These are phyloP conservation scores for Tolypocladium endophyticum DNA, from an alignment of 2,329 filamentous ascomycete species.

Conservation along the genomic window DNA sequence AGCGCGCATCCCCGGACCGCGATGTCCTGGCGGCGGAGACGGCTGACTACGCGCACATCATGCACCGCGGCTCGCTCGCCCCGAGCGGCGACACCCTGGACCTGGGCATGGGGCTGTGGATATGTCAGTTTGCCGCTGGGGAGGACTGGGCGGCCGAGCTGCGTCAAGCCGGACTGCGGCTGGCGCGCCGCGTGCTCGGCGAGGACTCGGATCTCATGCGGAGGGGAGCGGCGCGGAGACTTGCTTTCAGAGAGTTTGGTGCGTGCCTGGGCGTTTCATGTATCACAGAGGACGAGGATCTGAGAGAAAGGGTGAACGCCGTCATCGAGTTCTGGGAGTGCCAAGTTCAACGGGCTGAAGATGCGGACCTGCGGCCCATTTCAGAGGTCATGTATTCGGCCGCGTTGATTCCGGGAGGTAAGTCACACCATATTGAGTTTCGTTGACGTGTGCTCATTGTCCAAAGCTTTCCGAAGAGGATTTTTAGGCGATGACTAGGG, in stretches of 20 bases:
- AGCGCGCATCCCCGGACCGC: constrained; percentile 23
- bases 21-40: constrained; percentile 34
- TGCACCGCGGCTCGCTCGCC: constrained; percentile 29
- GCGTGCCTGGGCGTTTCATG: constrained; percentile 36
- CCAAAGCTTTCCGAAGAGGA: not conserved
- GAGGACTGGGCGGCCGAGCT: constrained; percentile 37
- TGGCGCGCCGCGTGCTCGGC: constrained; percentile 14
- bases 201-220: constrained; percentile 9
- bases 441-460: not conserved
- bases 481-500: not conserved
- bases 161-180: constrained; percentile 15
- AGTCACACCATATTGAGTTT: constrained; percentile 13
- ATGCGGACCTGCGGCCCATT: constrained; percentile 38
- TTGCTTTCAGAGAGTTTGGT: constrained; percentile 46
- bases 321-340: constrained; percentile 24
- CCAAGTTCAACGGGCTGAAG: constrained; percentile 15
- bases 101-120: constrained; percentile 50
- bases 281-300: constrained; percentile 21
- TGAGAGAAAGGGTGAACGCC: constrained; percentile 12
- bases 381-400: constrained; percentile 47
- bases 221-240: constrained; percentile 16
- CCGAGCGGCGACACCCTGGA: constrained; percentile 42
- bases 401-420: constrained; percentile 43
- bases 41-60: constrained; percentile 37
- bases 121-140: constrained; percentile 36